Evolutionary conservation across 495 filamentous ascomycete genomes (phyloP), one percentile per base, ranked within the genome.

Genomic region (Xylaria sp.): DNA sequence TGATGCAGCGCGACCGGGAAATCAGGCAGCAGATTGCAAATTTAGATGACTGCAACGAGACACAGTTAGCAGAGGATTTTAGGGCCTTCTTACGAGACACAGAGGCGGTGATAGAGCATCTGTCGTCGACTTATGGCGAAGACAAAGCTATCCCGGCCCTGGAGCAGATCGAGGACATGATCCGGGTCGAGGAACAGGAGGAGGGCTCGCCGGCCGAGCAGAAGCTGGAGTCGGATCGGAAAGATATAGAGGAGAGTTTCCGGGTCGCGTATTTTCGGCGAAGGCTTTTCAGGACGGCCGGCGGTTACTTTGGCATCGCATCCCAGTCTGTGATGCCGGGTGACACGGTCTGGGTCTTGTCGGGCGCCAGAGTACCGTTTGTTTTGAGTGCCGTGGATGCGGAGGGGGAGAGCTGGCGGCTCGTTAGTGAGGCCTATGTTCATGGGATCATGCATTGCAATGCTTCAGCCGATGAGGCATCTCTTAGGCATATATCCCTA

Each of bases 171-270:
- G 57, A 59, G 8, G 57, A 59, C 31, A 59, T 59, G 64, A 5
- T 21, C 31, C 5, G 29, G 2, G 12, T 50, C 19, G 41, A 53
- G n/a, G 41, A 53, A 1, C 11, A 67, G 46, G 12, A 50, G 29
- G 43, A 35, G 31, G 48, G 48, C 29, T 67, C 46, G 17, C 41
- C 31, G 46, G 64, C 50, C 37, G 64, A 53, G 21, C 41, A 33
- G 19, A 48, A 40, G 44, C 8, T 72, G 31, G 70, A 69, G 21
- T 46, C 29, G 9, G 35, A 73, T 12, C 57, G 26, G 7, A 70
- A 74, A 29, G 52, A 73, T 2, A 74, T 73, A 15, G 55, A 59
- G 35, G 59, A 67, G 37, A 74, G 72, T 46, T 73, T 74, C 46
- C 59, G 59, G 6, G 26, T 70, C 24, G 71, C 72, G 2, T 72